Evolutionary conservation across 1,284 basidiomycete genomes (phyloP).

Genomic region (Fomitopsis betulina): DNA sequence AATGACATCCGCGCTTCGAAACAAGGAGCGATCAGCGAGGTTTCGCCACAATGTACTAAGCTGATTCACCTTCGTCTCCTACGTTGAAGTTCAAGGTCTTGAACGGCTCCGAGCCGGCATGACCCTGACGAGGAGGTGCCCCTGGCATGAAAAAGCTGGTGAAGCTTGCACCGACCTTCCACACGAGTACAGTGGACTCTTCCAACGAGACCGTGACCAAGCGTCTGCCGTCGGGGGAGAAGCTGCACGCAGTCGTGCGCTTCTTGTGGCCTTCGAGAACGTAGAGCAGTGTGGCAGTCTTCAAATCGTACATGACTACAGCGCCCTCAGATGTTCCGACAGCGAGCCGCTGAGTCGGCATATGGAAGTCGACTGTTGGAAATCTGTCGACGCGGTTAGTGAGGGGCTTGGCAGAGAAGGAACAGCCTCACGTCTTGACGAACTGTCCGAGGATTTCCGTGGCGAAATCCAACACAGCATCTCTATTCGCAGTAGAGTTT

Average conservation of each 20-base stretch:
- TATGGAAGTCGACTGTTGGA: slow-evolving; percentile 90
- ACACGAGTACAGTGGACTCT: slow-evolving; percentile 78
- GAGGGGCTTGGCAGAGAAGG: background rate
- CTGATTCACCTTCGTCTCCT: slow-evolving; percentile 50
- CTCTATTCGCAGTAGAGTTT: slow-evolving; percentile 77
- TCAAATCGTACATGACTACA: slow-evolving; percentile 94
- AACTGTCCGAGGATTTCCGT: slow-evolving; percentile 92
- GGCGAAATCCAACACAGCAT: slow-evolving; percentile 85
- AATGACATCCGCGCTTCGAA: slow-evolving; percentile 61
- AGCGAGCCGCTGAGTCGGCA: slow-evolving; percentile 79
- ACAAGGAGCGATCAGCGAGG: too few species aligned
- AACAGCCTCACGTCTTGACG: slow-evolving; percentile 70
- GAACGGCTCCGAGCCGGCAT: slow-evolving; percentile 76
- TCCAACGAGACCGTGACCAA: slow-evolving; percentile 86
- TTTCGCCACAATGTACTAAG: too few species aligned
- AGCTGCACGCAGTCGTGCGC: slow-evolving; percentile 76
- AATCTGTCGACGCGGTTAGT: slow-evolving; percentile 54
- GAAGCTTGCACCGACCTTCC: slow-evolving; percentile 88
- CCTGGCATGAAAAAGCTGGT: slow-evolving; percentile 89
- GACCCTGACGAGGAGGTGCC: slow-evolving; percentile 86
- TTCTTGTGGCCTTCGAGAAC: slow-evolving; percentile 90
- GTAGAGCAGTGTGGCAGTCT: slow-evolving; percentile 92
- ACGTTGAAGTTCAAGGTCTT: slow-evolving; percentile 79
- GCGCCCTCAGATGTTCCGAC: slow-evolving; percentile 95
- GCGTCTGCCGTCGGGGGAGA: slow-evolving; percentile 89